phyloP scores from a whole-genome alignment of 2,329 filamentous ascomycete species.

The Immersiporthe knoxdaviesiana region DNA sequence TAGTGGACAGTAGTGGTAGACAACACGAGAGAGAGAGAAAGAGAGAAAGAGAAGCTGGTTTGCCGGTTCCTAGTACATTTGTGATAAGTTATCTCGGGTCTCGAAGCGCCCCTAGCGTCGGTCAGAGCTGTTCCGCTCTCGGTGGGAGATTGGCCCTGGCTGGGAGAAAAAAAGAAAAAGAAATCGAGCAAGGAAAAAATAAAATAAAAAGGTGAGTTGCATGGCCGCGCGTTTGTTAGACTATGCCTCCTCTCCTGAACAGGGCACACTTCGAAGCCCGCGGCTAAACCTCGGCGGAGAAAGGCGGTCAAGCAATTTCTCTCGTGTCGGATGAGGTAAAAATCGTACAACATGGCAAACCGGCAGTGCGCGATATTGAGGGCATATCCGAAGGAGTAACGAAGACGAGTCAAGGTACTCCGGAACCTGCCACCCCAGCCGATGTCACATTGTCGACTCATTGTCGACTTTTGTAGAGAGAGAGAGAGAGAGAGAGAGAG shows the following conservation, averaged over 20 bases:
- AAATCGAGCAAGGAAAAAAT: neutral
- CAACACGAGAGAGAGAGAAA: too few relatives aligned
- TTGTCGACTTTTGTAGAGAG: too few relatives aligned
- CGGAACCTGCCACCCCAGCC: constrained; percentile 15
- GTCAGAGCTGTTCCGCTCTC: neutral
- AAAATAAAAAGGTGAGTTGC: neutral
- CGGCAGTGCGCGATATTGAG: constrained; percentile 15
- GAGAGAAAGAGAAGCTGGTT: neutral
- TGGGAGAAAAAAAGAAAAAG: neutral
- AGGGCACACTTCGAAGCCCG: neutral
- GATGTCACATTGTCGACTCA: constrained; percentile 14
- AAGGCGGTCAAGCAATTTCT: constrained; percentile 30
- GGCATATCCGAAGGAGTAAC: constrained; percentile 12
- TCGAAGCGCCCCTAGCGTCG: neutral
- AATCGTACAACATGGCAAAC: constrained; percentile 20
- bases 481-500: too few relatives aligned
- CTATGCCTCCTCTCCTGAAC: constrained; percentile 2
- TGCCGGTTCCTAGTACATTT: neutral
- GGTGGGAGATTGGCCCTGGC: neutral
- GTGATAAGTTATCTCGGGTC: constrained; percentile 6
- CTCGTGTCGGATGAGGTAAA: constrained; percentile 28
- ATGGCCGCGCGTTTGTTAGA: constrained; percentile 6
- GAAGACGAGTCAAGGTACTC: constrained; percentile 19
- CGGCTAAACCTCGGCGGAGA: constrained; percentile 28
- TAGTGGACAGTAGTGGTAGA: too few relatives aligned